Percentiles rank a stretch among this genome's conserved stretches.
phyloP scores from a whole-genome alignment of 148 eudicot genomes.

The Cornus suecica region DNA sequence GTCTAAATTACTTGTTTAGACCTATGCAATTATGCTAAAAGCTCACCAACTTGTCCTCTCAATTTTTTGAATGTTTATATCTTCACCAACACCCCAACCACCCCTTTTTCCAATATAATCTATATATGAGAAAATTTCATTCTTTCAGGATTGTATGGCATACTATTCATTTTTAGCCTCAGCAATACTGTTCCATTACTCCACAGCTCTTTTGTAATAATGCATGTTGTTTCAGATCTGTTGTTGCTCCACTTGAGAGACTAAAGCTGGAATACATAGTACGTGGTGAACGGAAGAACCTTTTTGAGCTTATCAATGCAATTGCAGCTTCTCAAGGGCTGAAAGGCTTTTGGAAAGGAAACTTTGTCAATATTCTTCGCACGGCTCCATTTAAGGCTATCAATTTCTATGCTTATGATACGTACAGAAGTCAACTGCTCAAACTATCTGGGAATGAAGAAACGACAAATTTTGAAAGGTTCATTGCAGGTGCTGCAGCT shows the following conservation, averaged over 20 bases:
- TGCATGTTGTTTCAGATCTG: constrained; percentile 53
- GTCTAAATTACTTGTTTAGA: no score
- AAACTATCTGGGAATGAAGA: constrained; percentile 74
- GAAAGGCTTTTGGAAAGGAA: constrained; percentile 96
- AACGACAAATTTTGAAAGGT: constrained; percentile 85
- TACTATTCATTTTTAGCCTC: constrained; percentile 10
- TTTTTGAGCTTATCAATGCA: constrained; percentile 64
- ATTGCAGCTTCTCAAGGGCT: constrained; percentile 86
- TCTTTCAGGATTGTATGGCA: no score
- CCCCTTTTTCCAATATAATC: background rate
- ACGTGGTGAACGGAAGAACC: constrained; percentile 78
- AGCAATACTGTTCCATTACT: background rate
- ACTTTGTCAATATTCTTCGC: constrained; percentile 92
- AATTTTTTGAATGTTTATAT: no score
- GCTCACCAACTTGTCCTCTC: no score
- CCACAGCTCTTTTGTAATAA: background rate
- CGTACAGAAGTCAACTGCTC: constrained; percentile 69
- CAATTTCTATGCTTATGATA: constrained; percentile 94
- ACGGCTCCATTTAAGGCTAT: constrained; percentile 96
- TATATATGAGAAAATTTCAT: no score
- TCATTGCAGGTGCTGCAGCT: constrained; percentile 93
- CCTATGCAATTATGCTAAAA: no score
- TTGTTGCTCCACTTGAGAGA: constrained; percentile 98
- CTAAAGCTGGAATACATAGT: constrained; percentile 93
- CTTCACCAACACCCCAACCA: background rate